A percentile compares a stretch with the other conserved stretches of the same genome.
Conservation (phyloP, 2,329 filamentous ascomycete genomes). For the Colletotrichum sidae region DNA sequence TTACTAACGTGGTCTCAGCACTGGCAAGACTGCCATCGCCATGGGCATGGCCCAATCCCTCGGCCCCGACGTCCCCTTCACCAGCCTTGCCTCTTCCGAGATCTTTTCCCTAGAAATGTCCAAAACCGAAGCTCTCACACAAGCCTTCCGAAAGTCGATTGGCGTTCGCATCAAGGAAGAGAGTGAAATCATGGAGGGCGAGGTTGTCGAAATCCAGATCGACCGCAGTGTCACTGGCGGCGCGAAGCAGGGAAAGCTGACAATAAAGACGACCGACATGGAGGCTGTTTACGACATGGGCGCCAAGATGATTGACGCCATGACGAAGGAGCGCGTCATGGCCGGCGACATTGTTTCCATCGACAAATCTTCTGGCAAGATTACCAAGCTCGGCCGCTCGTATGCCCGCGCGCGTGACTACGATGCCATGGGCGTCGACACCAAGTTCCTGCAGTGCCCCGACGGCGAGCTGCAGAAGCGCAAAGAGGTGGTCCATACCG, state of each 20-base stretch:
- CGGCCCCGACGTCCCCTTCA: slow-evolving; percentile 94
- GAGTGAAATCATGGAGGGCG: slow-evolving; percentile 98
- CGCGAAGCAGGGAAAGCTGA: slow-evolving; percentile 98
- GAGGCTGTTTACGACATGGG: slow-evolving; percentile 99
- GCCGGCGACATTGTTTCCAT: slow-evolving; percentile 98
- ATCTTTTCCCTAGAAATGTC: slow-evolving; percentile 99
- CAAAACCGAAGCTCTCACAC: slow-evolving; percentile 97
- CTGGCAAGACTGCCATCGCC: slow-evolving; percentile 97
- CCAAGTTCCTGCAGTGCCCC: slow-evolving; percentile 97
- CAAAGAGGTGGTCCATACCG: slow-evolving; percentile 96
- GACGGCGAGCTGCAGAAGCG: slow-evolving; percentile 98
- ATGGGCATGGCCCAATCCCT: slow-evolving; percentile 99
- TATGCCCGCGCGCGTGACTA: slow-evolving; percentile 97
- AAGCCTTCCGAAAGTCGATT: slow-evolving; percentile 99
- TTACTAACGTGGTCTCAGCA: slow-evolving; percentile 64
- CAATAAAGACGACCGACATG: slow-evolving; percentile 99
- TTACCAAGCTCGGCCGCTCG: slow-evolving; percentile 94
- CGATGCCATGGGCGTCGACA: slow-evolving; percentile 98
- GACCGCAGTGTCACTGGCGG: slow-evolving; percentile 96
- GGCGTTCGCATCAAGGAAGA: slow-evolving; percentile 98
- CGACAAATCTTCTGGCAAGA: slow-evolving; percentile 98
- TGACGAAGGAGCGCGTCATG: slow-evolving; percentile 99
- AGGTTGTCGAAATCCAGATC: slow-evolving; percentile 98
- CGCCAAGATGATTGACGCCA: slow-evolving; percentile 99
- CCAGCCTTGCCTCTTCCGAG: slow-evolving; percentile 93